Conservation (phyloP, 2,329 filamentous ascomycete species). For the Calonectria crousiana region DNA sequence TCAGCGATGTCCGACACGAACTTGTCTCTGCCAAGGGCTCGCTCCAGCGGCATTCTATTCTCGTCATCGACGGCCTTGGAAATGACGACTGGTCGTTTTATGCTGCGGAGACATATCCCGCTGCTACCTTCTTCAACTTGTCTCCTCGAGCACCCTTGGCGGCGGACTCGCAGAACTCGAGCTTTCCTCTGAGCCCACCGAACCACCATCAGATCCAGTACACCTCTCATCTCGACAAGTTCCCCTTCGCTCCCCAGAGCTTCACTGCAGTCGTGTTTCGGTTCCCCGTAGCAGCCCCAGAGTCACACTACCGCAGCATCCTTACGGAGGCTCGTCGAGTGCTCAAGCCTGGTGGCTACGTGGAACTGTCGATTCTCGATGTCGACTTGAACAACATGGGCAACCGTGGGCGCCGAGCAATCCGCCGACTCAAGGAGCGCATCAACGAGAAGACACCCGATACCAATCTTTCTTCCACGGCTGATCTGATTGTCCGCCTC, state of each 20-base stretch:
- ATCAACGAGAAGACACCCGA: constrained; percentile 72
- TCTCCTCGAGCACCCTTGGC: constrained; percentile 68
- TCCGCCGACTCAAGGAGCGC: constrained; percentile 78
- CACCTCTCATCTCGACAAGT: constrained; percentile 70
- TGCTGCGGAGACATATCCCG: constrained; percentile 82
- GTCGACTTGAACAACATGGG: constrained; percentile 88
- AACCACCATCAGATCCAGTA: constrained; percentile 85
- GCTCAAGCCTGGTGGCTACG: constrained; percentile 80
- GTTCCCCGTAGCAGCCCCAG: constrained; percentile 78
- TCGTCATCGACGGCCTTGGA: constrained; percentile 87
- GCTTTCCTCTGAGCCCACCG: constrained; percentile 68
- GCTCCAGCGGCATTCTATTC: constrained; percentile 69
- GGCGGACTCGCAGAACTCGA: constrained; percentile 56
- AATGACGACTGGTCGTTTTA: constrained; percentile 92
- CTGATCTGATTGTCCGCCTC: constrained; percentile 73
- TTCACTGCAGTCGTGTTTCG: constrained; percentile 83
- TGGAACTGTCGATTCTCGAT: constrained; percentile 84
- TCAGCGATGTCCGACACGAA: constrained; percentile 82
- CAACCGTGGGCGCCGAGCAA: constrained; percentile 73
- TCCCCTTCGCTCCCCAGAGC: constrained; percentile 81
- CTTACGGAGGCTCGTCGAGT: constrained; percentile 83
- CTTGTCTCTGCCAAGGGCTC: constrained; percentile 60
- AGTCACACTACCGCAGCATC: constrained; percentile 76
- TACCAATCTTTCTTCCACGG: constrained; percentile 70
- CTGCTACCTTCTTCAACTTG: constrained; percentile 82